phyloP scores from a whole-genome alignment of 208 protist genomes.

The Trypanosoma scelopori region DNA sequence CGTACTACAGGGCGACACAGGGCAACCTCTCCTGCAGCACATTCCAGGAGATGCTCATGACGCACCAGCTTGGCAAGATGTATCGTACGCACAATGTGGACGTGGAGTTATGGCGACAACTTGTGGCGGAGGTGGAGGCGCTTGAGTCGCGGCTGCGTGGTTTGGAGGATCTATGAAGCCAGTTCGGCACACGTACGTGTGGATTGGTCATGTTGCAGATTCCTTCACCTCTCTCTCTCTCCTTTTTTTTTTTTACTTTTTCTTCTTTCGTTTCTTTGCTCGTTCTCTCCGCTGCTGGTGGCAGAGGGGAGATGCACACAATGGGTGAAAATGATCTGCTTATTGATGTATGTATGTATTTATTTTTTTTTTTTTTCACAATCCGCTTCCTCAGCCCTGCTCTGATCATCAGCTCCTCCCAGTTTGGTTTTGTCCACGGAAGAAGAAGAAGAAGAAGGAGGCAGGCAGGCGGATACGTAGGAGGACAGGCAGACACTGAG shows the following conservation, averaged over 20 bases:
- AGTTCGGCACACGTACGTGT: neutral
- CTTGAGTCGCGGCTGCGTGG: conserved; percentile 39
- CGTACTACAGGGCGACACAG: conserved; percentile 60
- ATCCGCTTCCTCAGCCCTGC: neutral
- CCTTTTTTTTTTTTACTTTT: conserved; percentile 5
- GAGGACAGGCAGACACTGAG: too few relatives aligned
- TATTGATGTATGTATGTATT: conserved; percentile 1
- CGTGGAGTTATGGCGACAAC: conserved; percentile 25
- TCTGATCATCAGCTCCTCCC: too few relatives aligned
- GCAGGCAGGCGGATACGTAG: too few relatives aligned
- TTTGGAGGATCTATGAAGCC: conserved; percentile 31
- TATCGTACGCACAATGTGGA: conserved; percentile 37
- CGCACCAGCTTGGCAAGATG: conserved; percentile 21
- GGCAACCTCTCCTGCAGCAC: conserved; percentile 51
- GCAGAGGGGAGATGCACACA: too few relatives aligned
- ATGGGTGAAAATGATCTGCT: too few relatives aligned
- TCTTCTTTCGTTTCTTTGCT: conserved; percentile 4
- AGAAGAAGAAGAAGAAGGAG: too few relatives aligned
- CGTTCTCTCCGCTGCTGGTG: too few relatives aligned
- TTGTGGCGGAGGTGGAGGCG: conserved; percentile 44
- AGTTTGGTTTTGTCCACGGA: too few relatives aligned
- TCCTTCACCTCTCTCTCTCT: neutral
- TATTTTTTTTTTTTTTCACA: conserved; percentile 7
- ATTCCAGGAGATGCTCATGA: conserved; percentile 32
- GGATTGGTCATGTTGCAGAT: neutral